Percentiles rank a stretch among this genome's conserved stretches.
phyloP scores from a whole-genome alignment of 164 flowering plant genomes.

The Umbellularia californica region DNA sequence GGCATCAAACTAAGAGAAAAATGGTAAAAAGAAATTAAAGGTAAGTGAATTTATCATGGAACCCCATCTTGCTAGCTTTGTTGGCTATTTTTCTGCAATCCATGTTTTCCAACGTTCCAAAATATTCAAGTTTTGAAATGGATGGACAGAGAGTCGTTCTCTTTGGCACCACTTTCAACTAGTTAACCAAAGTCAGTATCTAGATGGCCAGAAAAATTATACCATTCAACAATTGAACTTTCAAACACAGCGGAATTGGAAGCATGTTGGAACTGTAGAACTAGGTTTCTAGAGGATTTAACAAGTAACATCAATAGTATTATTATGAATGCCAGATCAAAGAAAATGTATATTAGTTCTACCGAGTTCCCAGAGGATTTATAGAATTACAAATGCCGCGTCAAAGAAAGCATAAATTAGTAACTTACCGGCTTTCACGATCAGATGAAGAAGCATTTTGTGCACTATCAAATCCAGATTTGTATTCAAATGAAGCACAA shows the following conservation, averaged over 20 bases:
- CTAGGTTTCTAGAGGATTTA: not conserved
- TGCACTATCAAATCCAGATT: conserved; percentile 74
- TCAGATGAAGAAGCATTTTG: conserved; percentile 89
- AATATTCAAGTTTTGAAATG: no score
- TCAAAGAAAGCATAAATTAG: conserved; percentile 2
- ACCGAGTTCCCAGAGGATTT: not conserved
- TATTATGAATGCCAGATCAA: not conserved
- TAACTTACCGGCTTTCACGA: conserved; percentile 93
- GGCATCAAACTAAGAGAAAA: no score
- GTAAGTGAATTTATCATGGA: no score
- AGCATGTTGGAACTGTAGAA: not conserved
- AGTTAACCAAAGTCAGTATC: not conserved
- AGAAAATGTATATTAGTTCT: not conserved
- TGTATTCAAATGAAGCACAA: conserved; percentile 76
- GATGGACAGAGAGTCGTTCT: not conserved
- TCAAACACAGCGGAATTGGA: not conserved
- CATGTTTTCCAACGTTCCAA: no score
- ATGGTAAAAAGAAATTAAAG: no score
- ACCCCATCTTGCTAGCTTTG: no score
- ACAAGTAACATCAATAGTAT: not conserved
- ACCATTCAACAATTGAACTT: not conserved
- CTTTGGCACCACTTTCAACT: not conserved
- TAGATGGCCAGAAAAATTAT: not conserved
- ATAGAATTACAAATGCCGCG: not conserved
- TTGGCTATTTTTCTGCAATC: no score